A percentile compares a stretch with the other conserved stretches of the same genome.
These are phyloP conservation scores for Aspergillus ochraceoroseus DNA, from an alignment of 2,329 filamentous ascomycete genomes.

Conservation along the genomic window DNA sequence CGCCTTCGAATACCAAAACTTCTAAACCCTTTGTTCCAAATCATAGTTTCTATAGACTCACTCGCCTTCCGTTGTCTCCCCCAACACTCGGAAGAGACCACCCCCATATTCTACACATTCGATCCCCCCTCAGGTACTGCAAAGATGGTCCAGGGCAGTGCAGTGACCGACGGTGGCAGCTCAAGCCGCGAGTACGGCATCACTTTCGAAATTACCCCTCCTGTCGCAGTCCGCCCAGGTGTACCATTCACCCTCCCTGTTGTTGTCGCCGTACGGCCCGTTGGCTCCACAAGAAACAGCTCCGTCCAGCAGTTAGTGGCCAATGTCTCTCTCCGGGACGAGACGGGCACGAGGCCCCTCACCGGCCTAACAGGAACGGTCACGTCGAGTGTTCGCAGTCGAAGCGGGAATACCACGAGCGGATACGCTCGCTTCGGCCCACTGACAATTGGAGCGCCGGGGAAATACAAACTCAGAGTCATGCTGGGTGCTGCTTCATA, in stretches of 20 bases:
- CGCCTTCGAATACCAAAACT: neutral
- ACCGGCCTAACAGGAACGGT: slow-evolving; percentile 26
- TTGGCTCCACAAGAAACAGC: slow-evolving; percentile 22
- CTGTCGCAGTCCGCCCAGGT: slow-evolving; percentile 25
- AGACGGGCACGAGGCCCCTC: slow-evolving; percentile 22
- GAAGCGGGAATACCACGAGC: slow-evolving; percentile 27
- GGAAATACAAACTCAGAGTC: slow-evolving; percentile 30
- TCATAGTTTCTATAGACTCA: neutral
- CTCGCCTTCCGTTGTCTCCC: neutral
- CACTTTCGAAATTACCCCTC: slow-evolving; percentile 30
- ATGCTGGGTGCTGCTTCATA: slow-evolving; percentile 30
- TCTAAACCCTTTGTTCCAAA: neutral
- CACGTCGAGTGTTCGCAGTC: slow-evolving; percentile 33
- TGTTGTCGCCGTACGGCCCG: slow-evolving; percentile 28
- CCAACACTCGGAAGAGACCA: too few relatives aligned
- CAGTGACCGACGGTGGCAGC: slow-evolving; percentile 10
- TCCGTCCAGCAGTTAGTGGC: slow-evolving; percentile 29
- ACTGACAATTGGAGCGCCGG: slow-evolving; percentile 28
- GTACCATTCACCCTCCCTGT: slow-evolving; percentile 31
- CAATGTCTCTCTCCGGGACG: slow-evolving; percentile 27
- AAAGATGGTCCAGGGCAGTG: slow-evolving; percentile 18
- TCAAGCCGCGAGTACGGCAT: slow-evolving; percentile 29
- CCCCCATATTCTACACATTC: too few relatives aligned
- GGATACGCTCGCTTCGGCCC: slow-evolving; percentile 30
- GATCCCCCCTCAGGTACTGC: neutral